phyloP scores from a whole-genome alignment of 257 asterid genomes.

The Solanum piurae region DNA sequence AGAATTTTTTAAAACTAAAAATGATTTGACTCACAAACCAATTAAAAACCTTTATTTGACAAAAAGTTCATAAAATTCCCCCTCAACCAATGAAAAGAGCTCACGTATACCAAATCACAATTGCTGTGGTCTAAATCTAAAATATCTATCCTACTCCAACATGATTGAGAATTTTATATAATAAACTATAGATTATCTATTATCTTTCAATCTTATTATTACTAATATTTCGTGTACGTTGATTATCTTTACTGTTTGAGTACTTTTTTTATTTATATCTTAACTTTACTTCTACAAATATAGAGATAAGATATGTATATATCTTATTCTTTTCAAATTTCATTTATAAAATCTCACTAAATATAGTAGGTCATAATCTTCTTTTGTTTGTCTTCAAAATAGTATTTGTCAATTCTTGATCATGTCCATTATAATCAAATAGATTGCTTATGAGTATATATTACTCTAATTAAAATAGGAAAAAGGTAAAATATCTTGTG shows the following conservation, averaged over 20 bases:
- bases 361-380: not conserved
- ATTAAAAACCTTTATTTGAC: not conserved
- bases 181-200: not conserved
- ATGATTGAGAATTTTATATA: not conserved
- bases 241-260: not conserved
- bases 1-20: not conserved
- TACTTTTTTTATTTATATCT: not conserved
- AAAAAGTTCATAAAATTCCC: not conserved
- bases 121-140: not conserved
- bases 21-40: not conserved
- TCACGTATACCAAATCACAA: conserved; percentile 21
- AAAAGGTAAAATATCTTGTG: no score
- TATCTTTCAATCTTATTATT: not conserved
- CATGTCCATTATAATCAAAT: not conserved
- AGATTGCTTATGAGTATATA: not conserved
- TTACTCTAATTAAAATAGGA: no score
- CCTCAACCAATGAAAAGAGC: conserved; percentile 14
- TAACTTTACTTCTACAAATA: not conserved
- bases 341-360: not conserved
- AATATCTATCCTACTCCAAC: not conserved
- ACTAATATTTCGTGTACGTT: not conserved
- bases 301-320: not conserved
- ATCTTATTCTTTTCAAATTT: not conserved
- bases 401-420: not conserved
- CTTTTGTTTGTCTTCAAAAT: not conserved